phyloP scores from a whole-genome alignment of 306 rosid genomes.

The Quercus gilva region DNA sequence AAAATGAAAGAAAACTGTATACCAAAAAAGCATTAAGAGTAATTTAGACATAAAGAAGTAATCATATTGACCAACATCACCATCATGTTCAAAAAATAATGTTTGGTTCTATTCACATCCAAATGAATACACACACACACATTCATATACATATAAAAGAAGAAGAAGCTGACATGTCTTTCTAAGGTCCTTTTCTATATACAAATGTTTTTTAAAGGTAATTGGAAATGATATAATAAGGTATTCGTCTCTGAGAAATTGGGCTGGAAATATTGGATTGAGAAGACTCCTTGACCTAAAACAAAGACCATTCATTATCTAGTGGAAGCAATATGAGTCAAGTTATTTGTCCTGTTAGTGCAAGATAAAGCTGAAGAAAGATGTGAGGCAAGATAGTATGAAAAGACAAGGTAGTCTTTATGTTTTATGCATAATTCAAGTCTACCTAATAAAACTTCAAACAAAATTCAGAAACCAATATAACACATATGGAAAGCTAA shows the following conservation, averaged over 20 bases:
- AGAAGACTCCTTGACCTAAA: background rate
- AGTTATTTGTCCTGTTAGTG: background rate
- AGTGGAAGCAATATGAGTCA: background rate
- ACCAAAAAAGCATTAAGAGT: background rate
- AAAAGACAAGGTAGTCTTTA: background rate
- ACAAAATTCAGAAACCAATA: slow-evolving; percentile 4
- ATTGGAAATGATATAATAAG: background rate
- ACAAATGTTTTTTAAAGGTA: background rate
- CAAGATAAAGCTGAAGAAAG: background rate
- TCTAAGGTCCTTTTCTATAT: background rate
- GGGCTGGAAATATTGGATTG: background rate
- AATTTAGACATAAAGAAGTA: background rate
- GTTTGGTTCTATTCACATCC: background rate
- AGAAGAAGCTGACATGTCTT: background rate
- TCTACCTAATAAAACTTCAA: background rate
- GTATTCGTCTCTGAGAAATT: background rate
- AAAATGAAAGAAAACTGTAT: background rate
- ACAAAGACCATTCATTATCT: background rate
- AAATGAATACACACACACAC: background rate
- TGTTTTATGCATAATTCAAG: background rate
- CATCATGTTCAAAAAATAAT: background rate
- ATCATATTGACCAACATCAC: background rate
- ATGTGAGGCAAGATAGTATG: background rate
- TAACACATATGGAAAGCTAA: background rate
- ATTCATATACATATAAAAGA: too few species aligned